A percentile compares a stretch with the other conserved stretches of the same genome.
Conservation (phyloP, 176 grass and related monocot genomes). For the Dendrocalamus sinicus region DNA sequence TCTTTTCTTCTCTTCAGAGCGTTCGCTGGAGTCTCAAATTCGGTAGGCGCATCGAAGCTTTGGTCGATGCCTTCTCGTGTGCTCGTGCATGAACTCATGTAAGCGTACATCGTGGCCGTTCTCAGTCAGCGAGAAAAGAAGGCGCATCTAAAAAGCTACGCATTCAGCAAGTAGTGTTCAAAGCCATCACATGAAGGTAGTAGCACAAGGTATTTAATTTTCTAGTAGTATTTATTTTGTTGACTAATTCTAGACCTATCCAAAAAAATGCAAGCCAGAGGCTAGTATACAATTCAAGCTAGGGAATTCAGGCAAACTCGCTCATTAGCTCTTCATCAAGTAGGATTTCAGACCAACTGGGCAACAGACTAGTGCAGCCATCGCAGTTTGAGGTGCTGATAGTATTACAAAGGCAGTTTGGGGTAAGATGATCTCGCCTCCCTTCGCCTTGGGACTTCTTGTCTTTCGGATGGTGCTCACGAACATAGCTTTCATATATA, state of each 20-base stretch:
- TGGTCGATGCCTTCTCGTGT: too few relatives aligned
- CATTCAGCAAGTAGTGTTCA: too few relatives aligned
- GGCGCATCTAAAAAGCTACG: too few relatives aligned
- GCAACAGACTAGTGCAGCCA: slow-evolving; percentile 37
- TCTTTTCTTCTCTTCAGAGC: too few relatives aligned
- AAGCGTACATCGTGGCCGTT: too few relatives aligned
- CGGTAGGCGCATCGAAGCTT: too few relatives aligned
- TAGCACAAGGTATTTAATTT: too few relatives aligned
- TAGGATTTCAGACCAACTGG: slow-evolving; percentile 63
- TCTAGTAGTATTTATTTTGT: too few relatives aligned
- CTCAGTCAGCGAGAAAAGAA: too few relatives aligned
- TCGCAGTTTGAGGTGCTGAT: slow-evolving; percentile 54
- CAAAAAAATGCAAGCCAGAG: slow-evolving; percentile 43
- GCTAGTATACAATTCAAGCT: slow-evolving; percentile 23
- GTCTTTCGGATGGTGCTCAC: slow-evolving; percentile 40
- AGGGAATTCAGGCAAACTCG: slow-evolving; percentile 45
- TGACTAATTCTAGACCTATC: background rate
- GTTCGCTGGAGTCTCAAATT: too few relatives aligned
- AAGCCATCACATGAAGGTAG: too few relatives aligned
- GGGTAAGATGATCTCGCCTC: slow-evolving; percentile 17
- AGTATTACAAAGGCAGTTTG: slow-evolving; percentile 40
- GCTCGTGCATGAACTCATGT: too few relatives aligned
- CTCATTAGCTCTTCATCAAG: slow-evolving; percentile 56
- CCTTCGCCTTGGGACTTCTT: background rate
- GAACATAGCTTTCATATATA: slow-evolving; percentile 50